Evolutionary conservation across 2,329 filamentous ascomycete genomes (phyloP).

Genomic region (Aspergillus latus): DNA sequence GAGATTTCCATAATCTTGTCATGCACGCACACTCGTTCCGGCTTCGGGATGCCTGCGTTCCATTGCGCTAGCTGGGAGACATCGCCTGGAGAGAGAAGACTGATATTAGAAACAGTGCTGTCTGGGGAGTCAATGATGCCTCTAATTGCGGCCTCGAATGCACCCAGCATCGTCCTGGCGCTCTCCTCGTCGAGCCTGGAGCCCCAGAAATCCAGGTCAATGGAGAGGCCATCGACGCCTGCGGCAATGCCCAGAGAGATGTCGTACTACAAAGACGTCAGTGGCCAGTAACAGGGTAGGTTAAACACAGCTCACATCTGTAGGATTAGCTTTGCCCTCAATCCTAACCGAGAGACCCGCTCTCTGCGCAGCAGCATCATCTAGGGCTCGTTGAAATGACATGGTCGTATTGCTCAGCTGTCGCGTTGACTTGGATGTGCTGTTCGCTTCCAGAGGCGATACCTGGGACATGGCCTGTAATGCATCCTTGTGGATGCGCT

Average conservation of each 20-base stretch:
- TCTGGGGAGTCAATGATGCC: neutral
- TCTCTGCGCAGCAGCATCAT: neutral
- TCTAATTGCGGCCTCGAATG: neutral
- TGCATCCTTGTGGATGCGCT: neutral
- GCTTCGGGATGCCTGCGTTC: neutral
- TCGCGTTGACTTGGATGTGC: neutral
- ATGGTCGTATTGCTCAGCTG: neutral
- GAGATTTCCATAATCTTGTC: neutral
- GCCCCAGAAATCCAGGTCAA: neutral
- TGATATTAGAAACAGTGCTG: neutral
- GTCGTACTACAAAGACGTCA: neutral
- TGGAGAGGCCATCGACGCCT: neutral
- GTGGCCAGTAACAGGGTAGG: neutral
- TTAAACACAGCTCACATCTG: neutral
- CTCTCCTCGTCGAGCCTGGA: neutral
- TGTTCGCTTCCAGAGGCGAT: neutral
- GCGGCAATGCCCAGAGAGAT: neutral
- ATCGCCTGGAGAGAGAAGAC: neutral
- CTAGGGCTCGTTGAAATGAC: neutral
- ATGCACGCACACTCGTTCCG: neutral
- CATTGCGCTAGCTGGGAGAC: neutral
- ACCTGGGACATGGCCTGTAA: neutral
- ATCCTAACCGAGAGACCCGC: neutral
- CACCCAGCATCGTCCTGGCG: neutral
- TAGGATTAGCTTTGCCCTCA: neutral